Base-by-base conservation (phyloP, 129 eudicot genomes). In the Ambrosia artemisiifolia region DNA sequence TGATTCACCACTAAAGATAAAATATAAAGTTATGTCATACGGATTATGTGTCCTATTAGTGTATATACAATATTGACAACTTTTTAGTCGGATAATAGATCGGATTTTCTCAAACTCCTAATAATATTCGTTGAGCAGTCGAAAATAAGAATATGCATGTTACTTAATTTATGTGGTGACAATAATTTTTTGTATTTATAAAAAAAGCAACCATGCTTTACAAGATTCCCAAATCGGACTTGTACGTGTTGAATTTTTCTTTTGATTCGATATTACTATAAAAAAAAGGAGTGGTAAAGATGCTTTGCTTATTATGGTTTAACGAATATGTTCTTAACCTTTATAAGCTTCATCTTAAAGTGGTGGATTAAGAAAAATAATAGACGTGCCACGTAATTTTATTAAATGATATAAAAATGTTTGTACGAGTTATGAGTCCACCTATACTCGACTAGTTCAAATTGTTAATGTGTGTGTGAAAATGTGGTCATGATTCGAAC, bases 111-210 rank as follows among this genome's bases (percentile, higher is more conserved):
- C 24, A 30, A 69, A 33, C 14, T 61, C 6, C 11, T 59, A 60
- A 48, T 57, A 43, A 32, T 28, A 30, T 30, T 6, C 17, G 17
- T 59, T 11, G 33, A 6, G 46, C 9, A 38, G 7, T 40, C 13
- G 55, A 56, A 55, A 61, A 64, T 73, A 40, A 48, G 61, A 47
- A 47, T 50, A 48, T 50, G 6, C 69, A 40, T 38, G 9, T 35
- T 71, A 60, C 59, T 71, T 71, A 10, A 59, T 34, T 33, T 73
- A 62, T 73, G 70, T 35, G 70, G 70, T 73, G 36, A 62, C 24
- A 34, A 62, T 13, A 32, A 47, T 33, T 59, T 30, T 33, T 59
- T 30, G 3, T 44, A 48, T 17, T 7, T 63, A 18, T 33, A 30
- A 2, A 34, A 2, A 34, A 61, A 49, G 16, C 64, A 40, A 13